Evolutionary conservation across 768 basidiomycete genomes (phyloP).

Genomic region (Dendrothele bispora): DNA sequence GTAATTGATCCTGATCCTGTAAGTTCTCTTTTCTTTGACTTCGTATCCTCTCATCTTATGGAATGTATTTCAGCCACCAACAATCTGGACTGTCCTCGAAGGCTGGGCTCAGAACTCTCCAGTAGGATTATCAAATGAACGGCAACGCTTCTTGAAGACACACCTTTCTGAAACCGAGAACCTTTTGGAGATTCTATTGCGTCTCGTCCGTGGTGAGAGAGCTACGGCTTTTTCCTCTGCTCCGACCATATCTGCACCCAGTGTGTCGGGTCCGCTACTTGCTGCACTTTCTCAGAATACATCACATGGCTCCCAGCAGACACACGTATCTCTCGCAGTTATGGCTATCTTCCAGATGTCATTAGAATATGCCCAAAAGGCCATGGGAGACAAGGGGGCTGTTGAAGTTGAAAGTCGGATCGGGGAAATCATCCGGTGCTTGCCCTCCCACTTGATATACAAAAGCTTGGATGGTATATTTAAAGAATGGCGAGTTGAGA

Average conservation of each 20-base stretch:
- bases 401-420: constrained; percentile 71
- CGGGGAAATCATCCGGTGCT: constrained; percentile 85
- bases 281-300: constrained; percentile 73
- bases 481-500: constrained; percentile 86
- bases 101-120: constrained; percentile 87
- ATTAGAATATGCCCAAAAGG: constrained; percentile 77
- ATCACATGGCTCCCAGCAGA: constrained; percentile 85
- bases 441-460: constrained; percentile 86
- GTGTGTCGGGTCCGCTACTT: constrained; percentile 66
- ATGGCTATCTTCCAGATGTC: constrained; percentile 87
- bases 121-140: constrained; percentile 70
- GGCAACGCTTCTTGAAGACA: constrained; percentile 85
- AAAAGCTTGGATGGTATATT: constrained; percentile 94
- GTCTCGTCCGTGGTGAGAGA: constrained; percentile 88
- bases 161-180: constrained; percentile 87
- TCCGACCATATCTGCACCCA: constrained; percentile 60
- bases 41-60: neutral
- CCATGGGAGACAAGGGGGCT: constrained; percentile 65
- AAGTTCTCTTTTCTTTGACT: constrained; percentile 28
- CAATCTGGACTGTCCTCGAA: constrained; percentile 87
- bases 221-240: constrained; percentile 67
- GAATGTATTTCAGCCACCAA: constrained; percentile 66
- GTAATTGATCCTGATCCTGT: constrained; percentile 96
- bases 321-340: constrained; percentile 91
- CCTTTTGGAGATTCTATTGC: constrained; percentile 88